Percentiles rank a stretch among this genome's conserved stretches.
phyloP scores from a whole-genome alignment of 306 rosid genomes.

The Ormosia emarginata region DNA sequence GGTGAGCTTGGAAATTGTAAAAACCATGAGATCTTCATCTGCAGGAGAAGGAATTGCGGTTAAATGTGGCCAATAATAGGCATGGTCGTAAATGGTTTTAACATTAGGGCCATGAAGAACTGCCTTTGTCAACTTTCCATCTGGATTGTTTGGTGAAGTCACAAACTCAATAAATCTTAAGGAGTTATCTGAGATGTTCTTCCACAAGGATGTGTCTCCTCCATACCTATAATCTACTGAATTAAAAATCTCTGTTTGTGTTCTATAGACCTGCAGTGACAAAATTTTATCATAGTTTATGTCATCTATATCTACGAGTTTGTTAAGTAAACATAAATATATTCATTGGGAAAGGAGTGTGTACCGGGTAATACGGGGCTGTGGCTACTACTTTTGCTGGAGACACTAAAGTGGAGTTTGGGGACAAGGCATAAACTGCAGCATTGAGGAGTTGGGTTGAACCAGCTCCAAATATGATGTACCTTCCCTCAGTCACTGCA shows the following conservation, averaged over 20 bases:
- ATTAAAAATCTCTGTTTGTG: conserved; percentile 36
- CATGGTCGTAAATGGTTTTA: conserved; percentile 34
- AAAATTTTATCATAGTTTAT: background rate
- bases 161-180: conserved; percentile 46
- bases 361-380: conserved; percentile 4
- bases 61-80: conserved; percentile 63
- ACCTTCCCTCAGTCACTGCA: conserved; percentile 38
- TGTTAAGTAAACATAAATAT: background rate
- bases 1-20: conserved; percentile 50
- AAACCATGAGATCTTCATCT: conserved; percentile 46
- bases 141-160: conserved; percentile 67
- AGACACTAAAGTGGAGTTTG: background rate
- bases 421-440: conserved; percentile 41
- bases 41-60: conserved; percentile 52
- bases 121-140: conserved; percentile 36
- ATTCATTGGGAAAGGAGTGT: background rate
- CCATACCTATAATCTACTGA: conserved; percentile 30
- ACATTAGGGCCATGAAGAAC: conserved; percentile 32
- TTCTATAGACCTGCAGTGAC: conserved; percentile 22
- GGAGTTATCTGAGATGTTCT: background rate
- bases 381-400: conserved; percentile 29
- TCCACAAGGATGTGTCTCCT: conserved; percentile 41
- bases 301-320: background rate
- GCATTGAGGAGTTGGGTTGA: conserved; percentile 49
- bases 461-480: conserved; percentile 44